Evolutionary conservation across 306 rosid genomes (phyloP).

Genomic region (Vachellia collinsii): DNA sequence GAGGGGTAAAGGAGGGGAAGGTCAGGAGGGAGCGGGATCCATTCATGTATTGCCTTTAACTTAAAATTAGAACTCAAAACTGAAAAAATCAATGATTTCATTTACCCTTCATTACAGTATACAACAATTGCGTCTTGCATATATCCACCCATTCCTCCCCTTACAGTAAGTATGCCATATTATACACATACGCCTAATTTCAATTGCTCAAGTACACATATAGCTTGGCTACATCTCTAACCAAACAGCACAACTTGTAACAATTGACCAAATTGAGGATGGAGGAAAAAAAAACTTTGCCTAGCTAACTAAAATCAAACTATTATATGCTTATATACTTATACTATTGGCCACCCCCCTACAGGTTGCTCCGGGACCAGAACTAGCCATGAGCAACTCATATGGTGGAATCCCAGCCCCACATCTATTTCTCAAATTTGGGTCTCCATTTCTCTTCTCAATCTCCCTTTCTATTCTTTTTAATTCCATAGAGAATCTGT

Average conservation of each 20-base stretch:
- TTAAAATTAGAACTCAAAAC: too few species aligned
- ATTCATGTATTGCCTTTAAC: too few species aligned
- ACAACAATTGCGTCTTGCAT: not conserved
- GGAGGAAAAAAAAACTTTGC: not conserved
- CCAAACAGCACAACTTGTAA: too few species aligned
- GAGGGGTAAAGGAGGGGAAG: too few species aligned
- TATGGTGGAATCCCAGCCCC: slow-evolving; percentile 49
- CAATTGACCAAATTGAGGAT: not conserved
- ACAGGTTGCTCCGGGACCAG: slow-evolving; percentile 43
- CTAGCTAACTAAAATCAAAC: not conserved
- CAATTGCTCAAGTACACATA: not conserved
- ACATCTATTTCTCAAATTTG: slow-evolving; percentile 42
- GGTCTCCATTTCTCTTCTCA: slow-evolving; percentile 41
- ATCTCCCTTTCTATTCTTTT: slow-evolving; percentile 42
- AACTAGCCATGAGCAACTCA: slow-evolving; percentile 43
- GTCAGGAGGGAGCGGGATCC: too few species aligned
- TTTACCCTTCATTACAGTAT: too few species aligned
- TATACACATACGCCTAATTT: not conserved
- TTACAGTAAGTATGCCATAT: not conserved
- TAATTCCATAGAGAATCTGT: slow-evolving; percentile 40
- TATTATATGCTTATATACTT: slow-evolving; percentile 25
- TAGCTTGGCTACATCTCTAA: too few species aligned
- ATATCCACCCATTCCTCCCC: not conserved
- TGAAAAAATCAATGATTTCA: not conserved
- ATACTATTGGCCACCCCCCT: slow-evolving; percentile 46